These are phyloP conservation scores for Marasmius sp. DNA, from an alignment of 1,284 basidiomycete species.

Conservation along the genomic window DNA sequence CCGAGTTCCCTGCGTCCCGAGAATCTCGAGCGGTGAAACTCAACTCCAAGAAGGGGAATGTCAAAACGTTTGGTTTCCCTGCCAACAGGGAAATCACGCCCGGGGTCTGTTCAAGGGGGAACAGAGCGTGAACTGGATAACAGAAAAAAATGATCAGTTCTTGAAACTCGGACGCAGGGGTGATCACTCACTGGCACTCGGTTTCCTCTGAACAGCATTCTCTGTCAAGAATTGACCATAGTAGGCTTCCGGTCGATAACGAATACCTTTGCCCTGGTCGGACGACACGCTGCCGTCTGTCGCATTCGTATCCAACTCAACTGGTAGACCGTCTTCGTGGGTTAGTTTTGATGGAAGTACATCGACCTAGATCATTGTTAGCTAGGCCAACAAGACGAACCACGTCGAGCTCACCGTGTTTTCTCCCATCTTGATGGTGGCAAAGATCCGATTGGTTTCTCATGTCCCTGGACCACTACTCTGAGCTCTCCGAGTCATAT, in stretches of 20 bases:
- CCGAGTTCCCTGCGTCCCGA: background rate
- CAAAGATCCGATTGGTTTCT: no score
- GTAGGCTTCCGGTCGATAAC: background rate
- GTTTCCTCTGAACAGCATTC: background rate
- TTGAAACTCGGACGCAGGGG: background rate
- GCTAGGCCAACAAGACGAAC: no score
- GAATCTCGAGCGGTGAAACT: background rate
- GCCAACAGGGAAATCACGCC: background rate
- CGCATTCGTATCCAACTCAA: background rate
- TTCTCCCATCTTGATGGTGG: no score
- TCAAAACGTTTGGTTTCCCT: background rate
- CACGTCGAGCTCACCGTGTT: no score
- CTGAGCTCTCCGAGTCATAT: no score
- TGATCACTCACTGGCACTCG: background rate
- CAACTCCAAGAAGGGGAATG: background rate
- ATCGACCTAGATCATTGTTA: no score
- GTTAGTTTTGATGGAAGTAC: background rate
- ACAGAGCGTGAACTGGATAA: background rate
- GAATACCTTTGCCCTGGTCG: background rate
- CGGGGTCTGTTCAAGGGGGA: conserved; percentile 1
- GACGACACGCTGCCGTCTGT: background rate
- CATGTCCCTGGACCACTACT: no score
- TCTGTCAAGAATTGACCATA: background rate
- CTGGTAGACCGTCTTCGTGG: background rate
- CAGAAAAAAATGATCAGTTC: background rate